Evolutionary conservation across 192 early-diverging fungal genomes (phyloP).

Genomic region (Dispira parvispora): DNA sequence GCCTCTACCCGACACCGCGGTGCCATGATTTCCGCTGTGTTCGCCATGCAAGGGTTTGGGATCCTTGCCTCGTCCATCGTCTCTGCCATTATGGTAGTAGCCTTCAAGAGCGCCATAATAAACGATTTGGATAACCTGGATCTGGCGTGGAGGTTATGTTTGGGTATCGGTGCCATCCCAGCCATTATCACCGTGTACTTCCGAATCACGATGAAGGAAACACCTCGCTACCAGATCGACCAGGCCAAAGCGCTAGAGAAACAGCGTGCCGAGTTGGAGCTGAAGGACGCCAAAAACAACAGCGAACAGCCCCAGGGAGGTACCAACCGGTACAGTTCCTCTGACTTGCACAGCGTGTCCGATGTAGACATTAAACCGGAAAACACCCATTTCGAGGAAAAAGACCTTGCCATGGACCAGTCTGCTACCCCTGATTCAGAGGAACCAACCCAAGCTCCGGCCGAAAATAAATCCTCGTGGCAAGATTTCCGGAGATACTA

Average conservation of each 20-base stretch:
- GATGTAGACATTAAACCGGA: too few relatives aligned
- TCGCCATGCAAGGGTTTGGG: constrained; percentile 89
- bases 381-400: too few relatives aligned
- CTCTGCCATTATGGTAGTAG: constrained; percentile 49
- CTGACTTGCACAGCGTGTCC: too few relatives aligned
- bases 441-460: too few relatives aligned
- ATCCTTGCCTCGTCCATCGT: constrained; percentile 66
- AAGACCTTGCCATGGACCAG: too few relatives aligned
- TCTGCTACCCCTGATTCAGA: too few relatives aligned
- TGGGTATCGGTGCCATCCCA: constrained; percentile 74
- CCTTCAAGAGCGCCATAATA: constrained; percentile 50
- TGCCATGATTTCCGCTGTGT: constrained; percentile 77
- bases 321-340: too few relatives aligned
- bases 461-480: constrained; percentile 9
- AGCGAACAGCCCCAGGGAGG: too few relatives aligned
- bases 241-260: not conserved
- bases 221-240: constrained; percentile 61
- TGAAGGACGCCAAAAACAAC: constrained; percentile 1
- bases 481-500: constrained; percentile 51
- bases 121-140: constrained; percentile 50
- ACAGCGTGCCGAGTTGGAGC: constrained; percentile 13
- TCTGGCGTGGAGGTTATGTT: constrained; percentile 81
- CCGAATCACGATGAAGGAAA: constrained; percentile 85
- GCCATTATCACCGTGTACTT: constrained; percentile 74
- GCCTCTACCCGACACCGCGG: constrained; percentile 64